Conservation (phyloP, 106 monocot species). For the Acanthochlamys bracteata region DNA sequence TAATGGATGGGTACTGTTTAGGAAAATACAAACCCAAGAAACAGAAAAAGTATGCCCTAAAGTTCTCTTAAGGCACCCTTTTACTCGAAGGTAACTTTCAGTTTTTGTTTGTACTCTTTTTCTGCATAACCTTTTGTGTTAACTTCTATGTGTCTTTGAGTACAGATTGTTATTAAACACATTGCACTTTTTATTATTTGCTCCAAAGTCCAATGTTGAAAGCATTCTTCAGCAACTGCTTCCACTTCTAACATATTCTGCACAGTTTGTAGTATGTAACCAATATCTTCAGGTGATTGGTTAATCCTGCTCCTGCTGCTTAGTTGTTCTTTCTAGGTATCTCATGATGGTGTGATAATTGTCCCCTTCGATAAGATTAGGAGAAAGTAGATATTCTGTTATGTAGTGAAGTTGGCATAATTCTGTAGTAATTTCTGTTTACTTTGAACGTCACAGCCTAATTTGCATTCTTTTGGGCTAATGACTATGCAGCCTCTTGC, state of each 20-base stretch:
- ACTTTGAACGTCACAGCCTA: neutral
- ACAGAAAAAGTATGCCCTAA: constrained; percentile 98
- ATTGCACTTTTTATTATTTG: neutral
- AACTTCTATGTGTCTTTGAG: neutral
- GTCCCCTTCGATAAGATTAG: neutral
- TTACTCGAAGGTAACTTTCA: constrained; percentile 59
- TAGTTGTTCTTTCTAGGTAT: neutral
- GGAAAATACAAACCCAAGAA: constrained; percentile 96
- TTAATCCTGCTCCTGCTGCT: neutral
- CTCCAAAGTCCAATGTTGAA: constrained; percentile 45
- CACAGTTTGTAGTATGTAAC: constrained; percentile 83
- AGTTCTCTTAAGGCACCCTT: constrained; percentile 86
- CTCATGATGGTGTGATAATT: neutral
- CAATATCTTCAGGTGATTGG: constrained; percentile 77
- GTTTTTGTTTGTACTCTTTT: neutral
- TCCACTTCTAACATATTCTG: constrained; percentile 76
- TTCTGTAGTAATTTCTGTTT: neutral
- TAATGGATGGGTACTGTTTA: constrained; percentile 15
- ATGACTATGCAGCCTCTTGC: constrained; percentile 38
- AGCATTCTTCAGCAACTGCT: constrained; percentile 55
- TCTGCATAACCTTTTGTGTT: neutral
- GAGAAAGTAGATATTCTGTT: neutral
- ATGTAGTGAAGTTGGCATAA: neutral
- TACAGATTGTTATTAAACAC: neutral
- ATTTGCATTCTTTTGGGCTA: neutral